These are phyloP conservation scores for Metarhizium rileyi DNA, from an alignment of 2,329 filamentous ascomycete genomes.

Conservation along the genomic window DNA sequence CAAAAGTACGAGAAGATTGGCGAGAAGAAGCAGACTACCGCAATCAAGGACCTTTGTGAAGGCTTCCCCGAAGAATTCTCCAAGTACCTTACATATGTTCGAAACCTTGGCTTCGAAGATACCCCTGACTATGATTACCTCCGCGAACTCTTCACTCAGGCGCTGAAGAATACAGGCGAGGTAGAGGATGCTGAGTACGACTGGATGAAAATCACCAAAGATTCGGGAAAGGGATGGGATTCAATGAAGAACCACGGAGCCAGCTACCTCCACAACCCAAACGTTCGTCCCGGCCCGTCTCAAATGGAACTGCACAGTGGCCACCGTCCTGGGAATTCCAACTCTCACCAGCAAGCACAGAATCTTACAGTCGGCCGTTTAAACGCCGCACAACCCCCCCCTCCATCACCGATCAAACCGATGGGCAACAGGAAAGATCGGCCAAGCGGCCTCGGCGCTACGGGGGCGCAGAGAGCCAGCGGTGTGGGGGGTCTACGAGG, in stretches of 20 bases:
- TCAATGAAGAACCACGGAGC: conserved; percentile 54
- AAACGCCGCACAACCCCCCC: conserved; percentile 87
- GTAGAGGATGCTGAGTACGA: conserved; percentile 98
- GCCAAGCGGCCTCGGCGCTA: conserved; percentile 67
- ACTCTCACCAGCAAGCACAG: conserved; percentile 51
- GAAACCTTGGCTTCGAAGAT: conserved; percentile 96
- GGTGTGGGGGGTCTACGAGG: conserved; percentile 56
- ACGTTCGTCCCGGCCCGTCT: conserved; percentile 69
- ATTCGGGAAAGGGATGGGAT: conserved; percentile 82
- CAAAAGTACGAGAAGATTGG: conserved; percentile 99
- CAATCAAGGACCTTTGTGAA: conserved; percentile 93
- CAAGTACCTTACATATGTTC: conserved; percentile 94
- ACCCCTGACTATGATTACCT: conserved; percentile 98
- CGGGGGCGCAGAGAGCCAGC: conserved; percentile 67
- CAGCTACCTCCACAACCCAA: conserved; percentile 61
- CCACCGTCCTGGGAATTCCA: conserved; percentile 55
- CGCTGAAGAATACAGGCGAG: conserved; percentile 86
- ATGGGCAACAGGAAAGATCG: conserved; percentile 65
- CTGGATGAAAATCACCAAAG: conserved; percentile 95
- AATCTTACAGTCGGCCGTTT: conserved; percentile 75
- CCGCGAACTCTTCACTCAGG: conserved; percentile 90
- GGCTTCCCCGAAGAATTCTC: conserved; percentile 95
- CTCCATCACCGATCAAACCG: conserved; percentile 75
- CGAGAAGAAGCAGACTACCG: conserved; percentile 98
- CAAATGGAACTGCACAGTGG: conserved; percentile 75